phyloP scores from a whole-genome alignment of 176 grass and related monocot genomes.

The Oryza nivara region DNA sequence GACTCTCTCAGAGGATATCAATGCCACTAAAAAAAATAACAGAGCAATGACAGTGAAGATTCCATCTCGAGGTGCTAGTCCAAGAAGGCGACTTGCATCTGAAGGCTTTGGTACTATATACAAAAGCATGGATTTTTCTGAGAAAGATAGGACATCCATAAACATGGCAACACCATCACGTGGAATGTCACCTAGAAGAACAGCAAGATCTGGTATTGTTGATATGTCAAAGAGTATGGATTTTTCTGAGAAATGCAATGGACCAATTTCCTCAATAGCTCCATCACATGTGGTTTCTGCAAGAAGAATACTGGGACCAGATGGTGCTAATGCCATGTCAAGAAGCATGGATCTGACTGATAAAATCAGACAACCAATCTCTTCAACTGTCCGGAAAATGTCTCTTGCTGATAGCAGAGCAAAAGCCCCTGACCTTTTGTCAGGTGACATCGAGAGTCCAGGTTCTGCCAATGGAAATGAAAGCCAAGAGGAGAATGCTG shows the following conservation, averaged over 20 bases:
- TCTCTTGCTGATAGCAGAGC: constrained; percentile 44
- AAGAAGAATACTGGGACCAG: constrained; percentile 53
- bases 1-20: constrained; percentile 25
- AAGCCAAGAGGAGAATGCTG: constrained; percentile 53
- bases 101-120: constrained; percentile 48
- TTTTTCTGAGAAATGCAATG: constrained; percentile 57
- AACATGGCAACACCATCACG: constrained; percentile 38
- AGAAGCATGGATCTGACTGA: constrained; percentile 61
- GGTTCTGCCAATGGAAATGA: constrained; percentile 52
- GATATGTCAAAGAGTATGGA: constrained; percentile 57
- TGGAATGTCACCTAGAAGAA: constrained; percentile 63
- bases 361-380: constrained; percentile 45
- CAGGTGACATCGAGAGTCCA: constrained; percentile 51
- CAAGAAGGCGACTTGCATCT: constrained; percentile 53
- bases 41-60: constrained; percentile 41
- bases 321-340: constrained; percentile 60
- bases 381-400: constrained; percentile 52
- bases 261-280: constrained; percentile 41
- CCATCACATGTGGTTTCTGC: constrained; percentile 46
- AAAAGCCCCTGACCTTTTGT: constrained; percentile 39
- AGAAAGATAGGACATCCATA: constrained; percentile 48
- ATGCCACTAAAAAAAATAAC: constrained; percentile 32
- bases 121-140: constrained; percentile 50
- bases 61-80: constrained; percentile 58
- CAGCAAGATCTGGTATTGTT: constrained; percentile 38